Conservation (phyloP, 495 filamentous ascomycete genomes). For the Penicillium canariense region DNA sequence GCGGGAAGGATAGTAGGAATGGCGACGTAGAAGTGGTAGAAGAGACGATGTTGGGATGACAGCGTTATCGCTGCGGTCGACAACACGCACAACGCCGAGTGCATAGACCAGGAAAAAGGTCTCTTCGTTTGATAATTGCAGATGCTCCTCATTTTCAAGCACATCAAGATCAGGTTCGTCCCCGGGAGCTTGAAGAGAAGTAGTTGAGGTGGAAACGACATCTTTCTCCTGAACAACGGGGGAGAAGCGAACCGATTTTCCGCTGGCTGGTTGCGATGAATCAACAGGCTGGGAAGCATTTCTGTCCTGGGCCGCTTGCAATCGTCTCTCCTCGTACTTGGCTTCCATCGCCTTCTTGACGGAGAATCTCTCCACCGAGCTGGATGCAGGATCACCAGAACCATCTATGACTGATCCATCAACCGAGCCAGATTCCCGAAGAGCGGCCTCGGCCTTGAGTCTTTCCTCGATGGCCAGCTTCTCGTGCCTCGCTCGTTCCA, state of each 20-base stretch:
- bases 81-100: slow-evolving; percentile 72
- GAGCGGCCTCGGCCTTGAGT: slow-evolving; percentile 58
- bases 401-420: not conserved
- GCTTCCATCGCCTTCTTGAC: slow-evolving; percentile 43
- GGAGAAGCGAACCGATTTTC: slow-evolving; percentile 65
- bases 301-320: slow-evolving; percentile 19
- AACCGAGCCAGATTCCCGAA: slow-evolving; percentile 26
- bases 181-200: slow-evolving; percentile 18
- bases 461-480: slow-evolving; percentile 74
- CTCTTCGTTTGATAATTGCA: slow-evolving; percentile 87
- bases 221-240: slow-evolving; percentile 57
- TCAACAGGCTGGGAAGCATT: slow-evolving; percentile 3
- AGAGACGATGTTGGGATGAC: slow-evolving; percentile 44
- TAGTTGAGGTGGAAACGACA: slow-evolving; percentile 48
- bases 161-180: slow-evolving; percentile 31
- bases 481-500: slow-evolving; percentile 83
- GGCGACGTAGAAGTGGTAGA: slow-evolving; percentile 60
- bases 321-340: slow-evolving; percentile 28
- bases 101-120: slow-evolving; percentile 86
- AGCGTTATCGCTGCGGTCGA: slow-evolving; percentile 50
- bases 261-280: slow-evolving; percentile 25
- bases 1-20: slow-evolving; percentile 67
- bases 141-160: slow-evolving; percentile 79
- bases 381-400: not conserved
- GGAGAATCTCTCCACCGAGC: slow-evolving; percentile 38